Conservation (phyloP, 768 basidiomycete genomes). For the Suillus luteus region DNA sequence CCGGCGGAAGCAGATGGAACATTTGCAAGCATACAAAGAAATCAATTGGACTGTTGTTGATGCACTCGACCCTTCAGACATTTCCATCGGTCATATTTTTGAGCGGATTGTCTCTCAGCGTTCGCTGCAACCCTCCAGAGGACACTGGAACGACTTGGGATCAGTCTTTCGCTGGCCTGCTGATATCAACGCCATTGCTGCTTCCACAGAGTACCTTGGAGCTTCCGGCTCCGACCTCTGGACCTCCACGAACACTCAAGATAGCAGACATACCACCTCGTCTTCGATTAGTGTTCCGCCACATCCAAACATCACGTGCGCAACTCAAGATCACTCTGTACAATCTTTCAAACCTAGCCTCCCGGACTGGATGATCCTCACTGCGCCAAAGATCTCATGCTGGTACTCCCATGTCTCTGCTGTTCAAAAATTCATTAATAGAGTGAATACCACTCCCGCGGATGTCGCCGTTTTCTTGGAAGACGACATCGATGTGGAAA, state of each 20-base stretch:
- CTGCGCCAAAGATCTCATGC: constrained; percentile 63
- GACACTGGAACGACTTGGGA: constrained; percentile 11
- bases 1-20: constrained; percentile 59
- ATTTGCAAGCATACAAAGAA: constrained; percentile 45
- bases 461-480: constrained; percentile 62
- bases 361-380: constrained; percentile 53
- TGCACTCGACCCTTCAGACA: constrained; percentile 45
- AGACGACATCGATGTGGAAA: constrained; percentile 81
- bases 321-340: constrained; percentile 42
- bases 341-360: constrained; percentile 37
- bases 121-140: constrained; percentile 11
- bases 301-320: constrained; percentile 43
- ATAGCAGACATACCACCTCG: constrained; percentile 8
- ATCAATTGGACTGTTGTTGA: constrained; percentile 57
- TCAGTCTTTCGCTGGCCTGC: constrained; percentile 42
- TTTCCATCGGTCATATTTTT: constrained; percentile 43
- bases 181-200: constrained; percentile 33
- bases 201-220: constrained; percentile 13
- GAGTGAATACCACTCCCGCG: constrained; percentile 27
- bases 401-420: constrained; percentile 68
- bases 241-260: constrained; percentile 2
- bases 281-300: constrained; percentile 3
- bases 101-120: constrained; percentile 44
- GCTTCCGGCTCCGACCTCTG: constrained; percentile 27
- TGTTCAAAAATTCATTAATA: constrained; percentile 45